Evolutionary conservation across 176 grass and related monocot genomes (phyloP).

Genomic region (Luzula sylvatica): DNA sequence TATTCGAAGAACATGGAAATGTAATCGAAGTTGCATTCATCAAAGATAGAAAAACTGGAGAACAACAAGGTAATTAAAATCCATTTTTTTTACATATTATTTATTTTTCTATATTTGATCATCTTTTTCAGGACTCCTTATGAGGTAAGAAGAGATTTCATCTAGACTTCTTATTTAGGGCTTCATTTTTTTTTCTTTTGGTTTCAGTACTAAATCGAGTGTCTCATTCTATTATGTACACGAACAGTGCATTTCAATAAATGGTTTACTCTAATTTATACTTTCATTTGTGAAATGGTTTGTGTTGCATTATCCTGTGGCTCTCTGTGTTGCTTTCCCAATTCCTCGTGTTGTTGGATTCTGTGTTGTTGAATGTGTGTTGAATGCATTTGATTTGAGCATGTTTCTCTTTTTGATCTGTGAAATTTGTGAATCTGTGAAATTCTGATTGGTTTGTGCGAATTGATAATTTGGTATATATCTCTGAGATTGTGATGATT

Average conservation of each 20-base stretch:
- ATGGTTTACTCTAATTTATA: slow-evolving; percentile 2
- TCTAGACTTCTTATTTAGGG: slow-evolving; percentile 29
- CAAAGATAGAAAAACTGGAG: slow-evolving; percentile 88
- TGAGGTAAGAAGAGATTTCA: slow-evolving; percentile 58
- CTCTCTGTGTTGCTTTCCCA: slow-evolving; percentile 2
- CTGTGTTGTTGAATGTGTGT: not conserved
- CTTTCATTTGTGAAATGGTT: slow-evolving; percentile 8
- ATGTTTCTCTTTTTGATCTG: not conserved
- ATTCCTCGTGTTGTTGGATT: not conserved
- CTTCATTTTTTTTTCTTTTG: slow-evolving; percentile 9
- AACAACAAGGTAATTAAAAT: slow-evolving; percentile 80
- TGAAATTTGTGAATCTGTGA: not conserved
- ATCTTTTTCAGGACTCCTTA: slow-evolving; percentile 60
- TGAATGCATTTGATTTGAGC: not conserved
- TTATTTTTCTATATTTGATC: slow-evolving; percentile 38
- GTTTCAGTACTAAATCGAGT: slow-evolving; percentile 4
- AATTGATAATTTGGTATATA: too few species aligned
- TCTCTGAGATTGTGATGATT: too few species aligned
- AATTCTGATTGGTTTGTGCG: too few species aligned
- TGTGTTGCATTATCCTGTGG: not conserved
- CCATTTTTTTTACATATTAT: slow-evolving; percentile 28
- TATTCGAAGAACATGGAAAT: slow-evolving; percentile 95
- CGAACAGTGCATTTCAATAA: slow-evolving; percentile 3
- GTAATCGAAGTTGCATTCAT: slow-evolving; percentile 98
- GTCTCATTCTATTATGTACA: slow-evolving; percentile 9